phyloP scores from a whole-genome alignment of 192 early-diverging fungal species.

The Radiomyces spectabilis region DNA sequence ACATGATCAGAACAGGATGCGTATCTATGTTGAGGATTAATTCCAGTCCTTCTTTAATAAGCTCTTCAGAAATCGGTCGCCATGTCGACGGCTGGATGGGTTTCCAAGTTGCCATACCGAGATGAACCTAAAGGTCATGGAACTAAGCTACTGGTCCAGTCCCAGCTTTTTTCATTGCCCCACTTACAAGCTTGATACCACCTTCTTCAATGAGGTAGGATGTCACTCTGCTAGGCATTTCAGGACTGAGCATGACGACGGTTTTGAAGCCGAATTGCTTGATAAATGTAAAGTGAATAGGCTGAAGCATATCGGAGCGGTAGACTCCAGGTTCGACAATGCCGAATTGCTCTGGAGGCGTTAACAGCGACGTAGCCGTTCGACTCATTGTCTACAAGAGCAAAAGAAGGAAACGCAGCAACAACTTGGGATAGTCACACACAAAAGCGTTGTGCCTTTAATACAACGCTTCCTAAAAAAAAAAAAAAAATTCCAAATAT shows the following conservation, averaged over 20 bases:
- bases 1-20: conserved; percentile 87
- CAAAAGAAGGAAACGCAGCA: too few relatives aligned
- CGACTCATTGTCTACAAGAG: too few relatives aligned
- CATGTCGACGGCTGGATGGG: conserved; percentile 57
- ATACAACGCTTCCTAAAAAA: too few relatives aligned
- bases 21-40: conserved; percentile 68
- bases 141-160: background rate
- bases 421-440: too few relatives aligned
- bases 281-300: conserved; percentile 72
- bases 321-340: conserved; percentile 87
- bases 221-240: conserved; percentile 70
- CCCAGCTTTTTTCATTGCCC: background rate
- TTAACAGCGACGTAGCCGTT: too few relatives aligned
- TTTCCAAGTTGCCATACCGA: conserved; percentile 62
- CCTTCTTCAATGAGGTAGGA: conserved; percentile 68
- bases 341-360: conserved; percentile 80
- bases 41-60: conserved; percentile 94
- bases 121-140: conserved; percentile 35
- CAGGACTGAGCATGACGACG: conserved; percentile 74
- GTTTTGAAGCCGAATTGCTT: conserved; percentile 72
- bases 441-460: too few relatives aligned
- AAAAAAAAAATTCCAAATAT: too few relatives aligned
- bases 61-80: conserved; percentile 90
- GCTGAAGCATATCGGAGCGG: conserved; percentile 70
- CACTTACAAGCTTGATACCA: conserved; percentile 50